Percentiles rank a stretch among this genome's conserved stretches.
These are phyloP conservation scores for Globisporangium viniferum DNA, from an alignment of 352 stramenopile species.

Conservation along the genomic window DNA sequence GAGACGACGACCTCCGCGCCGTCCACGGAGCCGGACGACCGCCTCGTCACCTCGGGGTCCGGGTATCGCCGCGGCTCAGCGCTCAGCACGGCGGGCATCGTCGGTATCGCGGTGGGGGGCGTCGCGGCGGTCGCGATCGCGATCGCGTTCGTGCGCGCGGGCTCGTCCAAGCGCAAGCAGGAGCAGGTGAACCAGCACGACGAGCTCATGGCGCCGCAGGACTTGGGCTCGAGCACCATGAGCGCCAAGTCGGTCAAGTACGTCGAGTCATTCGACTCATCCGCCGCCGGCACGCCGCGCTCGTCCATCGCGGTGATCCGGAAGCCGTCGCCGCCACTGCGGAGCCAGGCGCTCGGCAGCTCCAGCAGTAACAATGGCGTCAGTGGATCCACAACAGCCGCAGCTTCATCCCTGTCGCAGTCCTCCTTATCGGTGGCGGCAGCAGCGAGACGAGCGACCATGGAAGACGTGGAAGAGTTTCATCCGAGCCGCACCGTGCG, in stretches of 20 bases:
- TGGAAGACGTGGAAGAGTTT: conserved; percentile 14
- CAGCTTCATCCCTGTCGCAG: background rate
- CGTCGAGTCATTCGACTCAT: conserved; percentile 15
- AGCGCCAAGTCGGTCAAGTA: conserved; percentile 17
- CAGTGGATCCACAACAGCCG: background rate
- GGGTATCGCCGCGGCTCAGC: background rate
- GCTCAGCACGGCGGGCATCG: conserved; percentile 3
- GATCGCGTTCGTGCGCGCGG: conserved; percentile 12
- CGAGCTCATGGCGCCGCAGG: background rate
- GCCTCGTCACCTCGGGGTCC: background rate
- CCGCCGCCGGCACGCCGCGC: background rate
- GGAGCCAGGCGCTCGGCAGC: conserved; percentile 1
- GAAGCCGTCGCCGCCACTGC: background rate
- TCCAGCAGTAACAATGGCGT: background rate
- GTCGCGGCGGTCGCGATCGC: conserved; percentile 10
- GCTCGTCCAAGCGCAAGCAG: conserved; percentile 8
- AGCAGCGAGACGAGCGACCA: conserved; percentile 3
- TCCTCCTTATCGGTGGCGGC: background rate
- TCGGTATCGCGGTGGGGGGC: conserved; percentile 10
- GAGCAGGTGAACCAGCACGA: background rate
- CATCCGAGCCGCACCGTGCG: conserved; percentile 22
- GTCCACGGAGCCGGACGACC: background rate
- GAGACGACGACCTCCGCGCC: background rate
- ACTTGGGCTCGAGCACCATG: conserved; percentile 13
- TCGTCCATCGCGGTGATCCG: conserved; percentile 3